Evolutionary conservation across 805 yeast species (phyloP), one percentile per base, ranked within the genome.

Genomic region (Pichia ethanolica): DNA sequence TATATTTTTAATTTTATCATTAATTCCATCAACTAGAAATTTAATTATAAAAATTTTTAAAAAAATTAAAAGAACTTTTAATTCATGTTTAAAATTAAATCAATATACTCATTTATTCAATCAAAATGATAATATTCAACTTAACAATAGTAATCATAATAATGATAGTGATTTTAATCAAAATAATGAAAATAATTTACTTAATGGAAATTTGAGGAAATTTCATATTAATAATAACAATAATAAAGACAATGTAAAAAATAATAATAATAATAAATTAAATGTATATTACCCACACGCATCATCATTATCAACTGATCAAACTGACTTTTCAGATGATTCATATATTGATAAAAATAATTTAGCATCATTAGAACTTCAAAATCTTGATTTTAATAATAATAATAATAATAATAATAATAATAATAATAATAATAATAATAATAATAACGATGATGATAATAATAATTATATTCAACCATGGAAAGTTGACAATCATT

Each of bases 401-500:
- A 30, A 6, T 6, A 28, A 28, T 6, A 28, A 28, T 28, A 6
- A 6, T 5, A 28, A 28, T 6, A 28, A 8, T 28, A 28, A 28
- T 8, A 28, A 28, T 28, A 28, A 6, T 6, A 8, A 28, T 28
- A 8, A 28, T 28, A 8, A 28, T 28, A 8, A 28, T 28, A 28
- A 8, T 28, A 28, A 30, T 30, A 30, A 30, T 30, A 30, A 9
- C 9, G 9, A 30, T 30, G 32, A 30, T 30, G 14, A 26, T 26
- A 30, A 39, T 27, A 27, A 39, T 39, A 11, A 7, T 30, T 6
- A 30, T 7, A 30, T 7, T 30, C 32, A 30, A 30, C 9, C 7
- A 7, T 47, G 53, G 51, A 51, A 52, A 11, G 46, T 49, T 27
- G 53, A 58, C 33, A 57, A 47, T 45, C 46, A 48, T 7, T 38